Percentiles rank a stretch among this genome's conserved stretches.
Evolutionary conservation across 495 filamentous ascomycete species (phyloP).

Genomic region (Hamigera avellanea): DNA sequence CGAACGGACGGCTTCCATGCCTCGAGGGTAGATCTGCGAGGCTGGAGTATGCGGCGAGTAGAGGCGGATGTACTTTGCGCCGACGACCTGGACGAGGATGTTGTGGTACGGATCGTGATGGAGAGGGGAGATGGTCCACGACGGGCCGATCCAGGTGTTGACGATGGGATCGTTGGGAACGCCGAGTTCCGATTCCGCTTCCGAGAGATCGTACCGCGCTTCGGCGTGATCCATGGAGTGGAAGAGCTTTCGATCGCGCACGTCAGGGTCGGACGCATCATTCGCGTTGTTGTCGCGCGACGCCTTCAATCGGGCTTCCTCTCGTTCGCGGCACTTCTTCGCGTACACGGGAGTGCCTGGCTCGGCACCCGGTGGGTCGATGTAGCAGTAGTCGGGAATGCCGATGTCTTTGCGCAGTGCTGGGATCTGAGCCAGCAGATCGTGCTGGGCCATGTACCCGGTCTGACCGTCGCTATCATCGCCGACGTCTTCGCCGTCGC

Average conservation of each 20-base stretch:
- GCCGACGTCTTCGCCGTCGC: constrained; percentile 3
- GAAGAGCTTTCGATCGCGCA: no score
- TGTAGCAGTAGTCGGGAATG: constrained; percentile 81
- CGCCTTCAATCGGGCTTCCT: constrained; percentile 18
- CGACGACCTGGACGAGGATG: constrained; percentile 80
- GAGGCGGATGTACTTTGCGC: constrained; percentile 79
- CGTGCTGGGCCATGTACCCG: constrained; percentile 89
- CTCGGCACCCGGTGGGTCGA: constrained; percentile 37
- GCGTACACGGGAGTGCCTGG: constrained; percentile 37
- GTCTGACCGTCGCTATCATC: constrained; percentile 16
- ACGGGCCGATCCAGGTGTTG: constrained; percentile 93
- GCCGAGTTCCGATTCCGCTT: not conserved
- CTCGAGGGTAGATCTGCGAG: constrained; percentile 51
- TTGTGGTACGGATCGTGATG: constrained; percentile 96
- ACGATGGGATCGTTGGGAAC: constrained; percentile 28
- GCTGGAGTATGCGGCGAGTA: constrained; percentile 58
- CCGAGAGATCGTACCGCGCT: no score
- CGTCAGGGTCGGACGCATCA: not conserved
- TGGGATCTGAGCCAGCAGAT: constrained; percentile 75
- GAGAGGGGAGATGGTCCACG: constrained; percentile 78
- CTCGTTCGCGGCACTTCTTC: constrained; percentile 30
- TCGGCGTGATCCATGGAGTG: no score
- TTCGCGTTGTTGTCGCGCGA: constrained; percentile 1
- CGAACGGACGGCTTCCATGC: constrained; percentile 45
- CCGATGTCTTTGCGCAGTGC: constrained; percentile 61